phyloP scores from a whole-genome alignment of 2,329 filamentous ascomycete genomes.

The Plenodomus tracheiphilus region DNA sequence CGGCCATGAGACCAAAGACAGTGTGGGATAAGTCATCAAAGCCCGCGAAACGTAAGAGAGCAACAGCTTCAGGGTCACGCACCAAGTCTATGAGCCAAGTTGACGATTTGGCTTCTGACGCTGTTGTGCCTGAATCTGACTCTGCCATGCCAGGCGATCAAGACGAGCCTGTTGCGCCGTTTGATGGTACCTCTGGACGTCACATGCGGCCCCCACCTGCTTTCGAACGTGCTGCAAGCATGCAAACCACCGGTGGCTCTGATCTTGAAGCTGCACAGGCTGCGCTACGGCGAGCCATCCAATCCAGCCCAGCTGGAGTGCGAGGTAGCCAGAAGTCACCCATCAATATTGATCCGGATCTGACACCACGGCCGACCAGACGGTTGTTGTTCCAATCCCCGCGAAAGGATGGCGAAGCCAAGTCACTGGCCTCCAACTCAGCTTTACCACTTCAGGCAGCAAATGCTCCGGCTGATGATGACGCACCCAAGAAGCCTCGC shows the following conservation, averaged over 20 bases:
- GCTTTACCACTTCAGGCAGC: slow-evolving; percentile 6
- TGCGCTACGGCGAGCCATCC: slow-evolving; percentile 58
- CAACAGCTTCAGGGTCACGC: slow-evolving; percentile 38
- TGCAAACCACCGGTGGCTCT: slow-evolving; percentile 7
- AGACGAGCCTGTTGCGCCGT: slow-evolving; percentile 5
- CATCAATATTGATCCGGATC: slow-evolving; percentile 53
- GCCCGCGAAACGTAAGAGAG: slow-evolving; percentile 40
- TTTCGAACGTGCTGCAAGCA: slow-evolving; percentile 10
- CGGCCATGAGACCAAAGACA: slow-evolving; percentile 77
- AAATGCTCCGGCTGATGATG: slow-evolving; percentile 13
- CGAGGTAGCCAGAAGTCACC: slow-evolving; percentile 52
- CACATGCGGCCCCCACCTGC: slow-evolving; percentile 15
- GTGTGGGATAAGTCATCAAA: slow-evolving; percentile 68
- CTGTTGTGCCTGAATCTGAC: slow-evolving; percentile 36
- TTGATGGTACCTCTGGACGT: slow-evolving; percentile 15
- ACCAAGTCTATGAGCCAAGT: slow-evolving; percentile 51
- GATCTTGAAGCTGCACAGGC: slow-evolving; percentile 29
- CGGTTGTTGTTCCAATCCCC: slow-evolving; percentile 79
- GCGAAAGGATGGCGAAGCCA: slow-evolving; percentile 65
- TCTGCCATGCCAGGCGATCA: slow-evolving; percentile 18
- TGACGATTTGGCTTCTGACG: slow-evolving; percentile 48
- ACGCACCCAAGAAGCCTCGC: slow-evolving; percentile 21
- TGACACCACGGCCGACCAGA: slow-evolving; percentile 66
- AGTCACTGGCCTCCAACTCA: slow-evolving; percentile 60
- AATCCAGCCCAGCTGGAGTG: slow-evolving; percentile 63